A percentile compares a stretch with the other conserved stretches of the same genome.
Conservation (phyloP, 1,284 basidiomycete species). For the Ganoderma leucocontextum region DNA sequence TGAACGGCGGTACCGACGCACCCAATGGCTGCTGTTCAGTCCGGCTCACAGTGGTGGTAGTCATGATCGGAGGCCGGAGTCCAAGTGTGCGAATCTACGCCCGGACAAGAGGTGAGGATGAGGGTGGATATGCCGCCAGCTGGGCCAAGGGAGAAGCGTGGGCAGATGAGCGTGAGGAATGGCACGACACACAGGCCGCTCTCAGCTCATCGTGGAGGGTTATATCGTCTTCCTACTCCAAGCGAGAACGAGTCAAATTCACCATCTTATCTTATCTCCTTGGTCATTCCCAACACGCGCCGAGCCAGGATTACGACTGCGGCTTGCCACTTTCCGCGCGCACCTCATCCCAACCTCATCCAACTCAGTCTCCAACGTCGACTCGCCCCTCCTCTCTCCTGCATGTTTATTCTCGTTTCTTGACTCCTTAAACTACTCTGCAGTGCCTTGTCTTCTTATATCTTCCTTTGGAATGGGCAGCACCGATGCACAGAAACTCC, state of each 20-base stretch:
- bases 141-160: neutral
- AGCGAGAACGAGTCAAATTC: conserved; percentile 11
- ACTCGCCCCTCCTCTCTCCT: neutral
- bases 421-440: neutral
- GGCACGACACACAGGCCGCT: neutral
- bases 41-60: conserved; percentile 21
- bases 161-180: neutral
- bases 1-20: conserved; percentile 67
- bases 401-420: neutral
- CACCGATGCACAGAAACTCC: neutral
- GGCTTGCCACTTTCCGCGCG: neutral
- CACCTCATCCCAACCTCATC: neutral
- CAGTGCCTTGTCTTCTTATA: neutral
- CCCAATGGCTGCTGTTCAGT: conserved; percentile 52
- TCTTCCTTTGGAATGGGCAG: neutral
- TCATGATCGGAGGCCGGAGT: conserved; percentile 27
- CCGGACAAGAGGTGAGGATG: neutral
- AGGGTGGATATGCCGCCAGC: neutral
- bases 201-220: neutral
- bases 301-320: neutral
- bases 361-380: neutral
- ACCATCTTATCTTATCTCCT: conserved; percentile 18
- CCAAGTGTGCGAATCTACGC: neutral
- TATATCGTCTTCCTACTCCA: no score
- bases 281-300: neutral